phyloP scores from a whole-genome alignment of 345 rosid genomes.

The Pistacia atlantica region DNA sequence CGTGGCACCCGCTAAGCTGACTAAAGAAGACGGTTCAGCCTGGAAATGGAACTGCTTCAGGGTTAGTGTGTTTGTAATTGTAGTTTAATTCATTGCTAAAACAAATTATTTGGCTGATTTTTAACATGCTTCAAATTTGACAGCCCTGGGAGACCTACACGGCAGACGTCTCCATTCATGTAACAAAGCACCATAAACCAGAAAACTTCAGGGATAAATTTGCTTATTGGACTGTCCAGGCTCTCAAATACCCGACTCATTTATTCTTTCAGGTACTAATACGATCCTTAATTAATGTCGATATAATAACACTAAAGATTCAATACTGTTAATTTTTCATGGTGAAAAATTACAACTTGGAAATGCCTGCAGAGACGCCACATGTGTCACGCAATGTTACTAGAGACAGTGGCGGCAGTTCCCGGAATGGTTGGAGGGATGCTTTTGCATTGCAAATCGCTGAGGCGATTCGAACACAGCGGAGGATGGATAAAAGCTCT shows the following conservation, averaged over 20 bases:
- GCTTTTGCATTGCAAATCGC: conserved; percentile 63
- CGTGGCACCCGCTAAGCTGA: conserved; percentile 39
- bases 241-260: conserved; percentile 46
- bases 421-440: conserved; percentile 77
- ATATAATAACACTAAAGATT: too few species aligned
- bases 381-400: conserved; percentile 71
- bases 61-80: conserved; percentile 18
- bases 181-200: conserved; percentile 59
- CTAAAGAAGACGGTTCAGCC: conserved; percentile 63
- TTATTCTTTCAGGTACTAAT: conserved; percentile 55
- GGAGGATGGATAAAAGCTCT: conserved; percentile 75
- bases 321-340: not conserved
- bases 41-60: conserved; percentile 73
- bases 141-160: conserved; percentile 70
- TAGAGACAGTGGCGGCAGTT: conserved; percentile 65
- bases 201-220: conserved; percentile 48
- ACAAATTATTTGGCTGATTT: too few species aligned
- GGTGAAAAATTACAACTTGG: not conserved
- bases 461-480: conserved; percentile 58
- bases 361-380: conserved; percentile 46
- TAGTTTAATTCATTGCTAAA: too few species aligned
- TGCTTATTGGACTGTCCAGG: conserved; percentile 65
- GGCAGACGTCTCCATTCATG: conserved; percentile 55
- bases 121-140: not conserved
- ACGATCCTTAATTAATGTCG: too few species aligned